Evolutionary conservation across 202 grass and related monocot species (phyloP), one percentile per base, ranked within the genome.

Genomic region (Panicum virgatum): DNA sequence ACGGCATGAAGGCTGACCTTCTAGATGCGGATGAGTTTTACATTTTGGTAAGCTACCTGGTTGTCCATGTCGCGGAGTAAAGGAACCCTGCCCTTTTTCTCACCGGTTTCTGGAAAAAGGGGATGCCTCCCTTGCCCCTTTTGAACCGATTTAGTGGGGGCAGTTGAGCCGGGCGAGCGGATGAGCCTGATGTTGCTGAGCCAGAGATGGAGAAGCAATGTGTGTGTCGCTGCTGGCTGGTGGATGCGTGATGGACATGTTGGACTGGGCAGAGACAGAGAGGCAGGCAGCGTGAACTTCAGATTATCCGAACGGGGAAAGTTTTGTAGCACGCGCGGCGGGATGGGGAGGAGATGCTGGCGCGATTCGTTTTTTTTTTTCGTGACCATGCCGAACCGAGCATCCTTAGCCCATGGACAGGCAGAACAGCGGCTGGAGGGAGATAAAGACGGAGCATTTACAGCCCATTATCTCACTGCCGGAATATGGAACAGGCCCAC

Each of bases 1-100:
- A 47, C 69, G 16, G 45, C 9, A 71, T 29, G 62, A 45, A 71
- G 45, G 26, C 67, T 48, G 59, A 77, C 82, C 82, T 85, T 89
- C 77, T 72, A 72, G 82, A 81, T 20, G 39, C 25, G 20, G 29
- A 43, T 29, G 38, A 9, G 34, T 58, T 73, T 34, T 34, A 34
- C n/a, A n/a, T n/a, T n/a, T 34, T 34, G 4, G 32, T 4, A 34
- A 34, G 32, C 32, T 34, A 34, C 32, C 32, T 34, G 32, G 3
- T 0, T 0, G 19, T 72, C 22, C 42, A 50, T 66, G 80, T 58
- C 22, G 9, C 43, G 13, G 23, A 18, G 30, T 15, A n/a, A 52
- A 52, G 10, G 15, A 79, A 51, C 16, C 66, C 57, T 65, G 12
- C 4, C 59, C 20, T 56, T 73, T 71, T 12, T 6, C 4, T 58